Conservation (phyloP, 306 rosid genomes). For the Lithocarpus polystachyus region DNA sequence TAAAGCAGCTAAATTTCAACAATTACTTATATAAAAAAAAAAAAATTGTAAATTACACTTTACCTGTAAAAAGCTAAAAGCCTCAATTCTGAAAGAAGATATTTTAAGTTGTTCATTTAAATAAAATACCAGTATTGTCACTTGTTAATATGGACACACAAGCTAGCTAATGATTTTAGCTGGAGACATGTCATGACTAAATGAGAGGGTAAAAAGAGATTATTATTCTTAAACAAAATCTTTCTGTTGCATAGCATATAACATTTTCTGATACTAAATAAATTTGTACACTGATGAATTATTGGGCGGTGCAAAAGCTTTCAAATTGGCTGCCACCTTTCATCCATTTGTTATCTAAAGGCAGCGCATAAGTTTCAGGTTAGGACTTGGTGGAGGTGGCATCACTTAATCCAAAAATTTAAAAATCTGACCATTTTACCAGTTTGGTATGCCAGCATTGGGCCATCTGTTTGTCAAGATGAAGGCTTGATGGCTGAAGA, state of each 20-base stretch:
- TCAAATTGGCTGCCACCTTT: too few relatives aligned
- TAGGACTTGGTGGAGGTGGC: not conserved
- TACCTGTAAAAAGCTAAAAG: not conserved
- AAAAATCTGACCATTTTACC: not conserved
- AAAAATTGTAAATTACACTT: too few relatives aligned
- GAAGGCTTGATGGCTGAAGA: not conserved
- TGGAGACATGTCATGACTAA: not conserved
- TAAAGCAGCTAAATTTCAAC: constrained; percentile 33
- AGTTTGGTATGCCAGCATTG: not conserved
- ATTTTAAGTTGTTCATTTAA: not conserved
- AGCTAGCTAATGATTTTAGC: not conserved
- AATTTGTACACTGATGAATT: not conserved
- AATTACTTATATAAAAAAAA: too few relatives aligned
- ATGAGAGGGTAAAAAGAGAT: not conserved
- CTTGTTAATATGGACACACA: not conserved
- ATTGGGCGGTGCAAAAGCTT: not conserved
- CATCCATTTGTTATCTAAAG: not conserved
- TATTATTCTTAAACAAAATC: not conserved
- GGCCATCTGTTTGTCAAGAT: too few relatives aligned
- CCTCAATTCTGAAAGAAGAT: not conserved
- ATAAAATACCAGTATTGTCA: not conserved
- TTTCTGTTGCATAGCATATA: not conserved
- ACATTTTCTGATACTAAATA: not conserved
- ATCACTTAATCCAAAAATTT: not conserved
- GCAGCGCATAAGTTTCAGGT: not conserved